Conservation (phyloP, 805 yeast species). For the Metschnikowia vanudenii region DNA sequence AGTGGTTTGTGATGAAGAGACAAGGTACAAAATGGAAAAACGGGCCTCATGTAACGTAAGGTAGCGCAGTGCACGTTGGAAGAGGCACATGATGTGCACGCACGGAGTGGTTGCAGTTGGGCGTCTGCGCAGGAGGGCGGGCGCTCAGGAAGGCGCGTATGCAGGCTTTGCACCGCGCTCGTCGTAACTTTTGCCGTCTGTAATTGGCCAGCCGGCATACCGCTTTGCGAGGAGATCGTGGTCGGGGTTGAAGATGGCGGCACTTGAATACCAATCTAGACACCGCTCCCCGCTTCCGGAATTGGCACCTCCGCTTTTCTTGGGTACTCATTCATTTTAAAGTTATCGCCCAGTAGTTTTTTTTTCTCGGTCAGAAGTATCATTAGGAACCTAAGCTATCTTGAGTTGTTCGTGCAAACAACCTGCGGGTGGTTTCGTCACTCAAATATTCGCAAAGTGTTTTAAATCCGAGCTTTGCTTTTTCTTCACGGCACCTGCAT, state of each 20-base stretch:
- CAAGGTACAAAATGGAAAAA: constrained; percentile 11
- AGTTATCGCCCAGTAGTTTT: too few species aligned
- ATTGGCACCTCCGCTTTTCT: neutral
- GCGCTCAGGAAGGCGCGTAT: constrained; percentile 12
- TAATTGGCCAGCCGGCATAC: constrained; percentile 12
- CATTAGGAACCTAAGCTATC: too few species aligned
- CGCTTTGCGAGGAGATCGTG: constrained; percentile 7
- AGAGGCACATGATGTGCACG: constrained; percentile 18
- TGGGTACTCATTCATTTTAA: too few species aligned
- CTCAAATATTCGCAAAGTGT: neutral
- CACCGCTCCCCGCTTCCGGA: neutral
- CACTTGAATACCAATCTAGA: neutral
- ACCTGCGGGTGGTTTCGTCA: too few species aligned
- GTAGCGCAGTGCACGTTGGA: constrained; percentile 16
- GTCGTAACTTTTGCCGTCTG: constrained; percentile 8
- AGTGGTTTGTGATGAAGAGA: constrained; percentile 1
- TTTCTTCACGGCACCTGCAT: constrained; percentile 3
- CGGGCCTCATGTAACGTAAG: constrained; percentile 12
- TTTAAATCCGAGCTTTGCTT: neutral
- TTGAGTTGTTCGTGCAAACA: too few species aligned
- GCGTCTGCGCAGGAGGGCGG: too few species aligned
- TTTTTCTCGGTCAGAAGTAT: too few species aligned
- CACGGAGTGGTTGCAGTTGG: constrained; percentile 15
- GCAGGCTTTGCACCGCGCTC: constrained; percentile 7
- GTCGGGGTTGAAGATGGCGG: neutral